phyloP scores from a whole-genome alignment of 2,329 filamentous ascomycete species.

The Blastomyces silverae region DNA sequence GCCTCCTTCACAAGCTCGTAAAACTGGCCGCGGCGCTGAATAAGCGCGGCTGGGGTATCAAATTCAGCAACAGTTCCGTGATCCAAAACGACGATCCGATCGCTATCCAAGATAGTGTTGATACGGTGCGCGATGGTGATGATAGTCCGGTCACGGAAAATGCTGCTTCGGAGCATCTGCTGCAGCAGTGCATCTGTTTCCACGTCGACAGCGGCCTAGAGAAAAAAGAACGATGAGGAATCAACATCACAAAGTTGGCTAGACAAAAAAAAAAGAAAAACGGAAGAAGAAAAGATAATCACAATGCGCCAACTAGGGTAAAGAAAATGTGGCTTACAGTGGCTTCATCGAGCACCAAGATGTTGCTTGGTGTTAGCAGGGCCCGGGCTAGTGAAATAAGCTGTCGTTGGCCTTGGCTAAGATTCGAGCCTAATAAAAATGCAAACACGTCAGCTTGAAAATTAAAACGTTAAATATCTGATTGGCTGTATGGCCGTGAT shows the following conservation, averaged over 20 bases:
- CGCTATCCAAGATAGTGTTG: slow-evolving; percentile 86
- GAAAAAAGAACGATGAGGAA: slow-evolving; percentile 9
- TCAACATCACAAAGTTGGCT: slow-evolving; percentile 5
- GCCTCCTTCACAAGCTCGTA: slow-evolving; percentile 88
- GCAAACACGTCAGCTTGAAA: background rate
- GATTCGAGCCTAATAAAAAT: slow-evolving; percentile 69
- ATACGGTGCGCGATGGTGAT: slow-evolving; percentile 98
- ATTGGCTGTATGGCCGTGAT: background rate
- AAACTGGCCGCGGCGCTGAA: slow-evolving; percentile 71
- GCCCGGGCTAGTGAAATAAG: slow-evolving; percentile 89
- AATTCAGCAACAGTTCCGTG: slow-evolving; percentile 88
- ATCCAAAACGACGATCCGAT: slow-evolving; percentile 89
- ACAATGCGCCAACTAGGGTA: background rate
- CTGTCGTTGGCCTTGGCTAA: slow-evolving; percentile 91
- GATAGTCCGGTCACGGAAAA: slow-evolving; percentile 88
- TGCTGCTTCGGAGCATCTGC: slow-evolving; percentile 54
- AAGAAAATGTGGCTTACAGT: slow-evolving; percentile 52
- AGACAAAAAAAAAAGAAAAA: slow-evolving; percentile 17
- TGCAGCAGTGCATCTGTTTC: slow-evolving; percentile 61
- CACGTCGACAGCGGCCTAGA: slow-evolving; percentile 60
- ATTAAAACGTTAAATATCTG: slow-evolving; percentile 7
- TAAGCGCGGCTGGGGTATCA: slow-evolving; percentile 72
- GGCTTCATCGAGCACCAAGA: slow-evolving; percentile 92
- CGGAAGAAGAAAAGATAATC: background rate
- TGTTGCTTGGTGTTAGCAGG: slow-evolving; percentile 90